Base-by-base conservation (phyloP, 176 grass and related monocot genomes). In the Pontederia paniculata region DNA sequence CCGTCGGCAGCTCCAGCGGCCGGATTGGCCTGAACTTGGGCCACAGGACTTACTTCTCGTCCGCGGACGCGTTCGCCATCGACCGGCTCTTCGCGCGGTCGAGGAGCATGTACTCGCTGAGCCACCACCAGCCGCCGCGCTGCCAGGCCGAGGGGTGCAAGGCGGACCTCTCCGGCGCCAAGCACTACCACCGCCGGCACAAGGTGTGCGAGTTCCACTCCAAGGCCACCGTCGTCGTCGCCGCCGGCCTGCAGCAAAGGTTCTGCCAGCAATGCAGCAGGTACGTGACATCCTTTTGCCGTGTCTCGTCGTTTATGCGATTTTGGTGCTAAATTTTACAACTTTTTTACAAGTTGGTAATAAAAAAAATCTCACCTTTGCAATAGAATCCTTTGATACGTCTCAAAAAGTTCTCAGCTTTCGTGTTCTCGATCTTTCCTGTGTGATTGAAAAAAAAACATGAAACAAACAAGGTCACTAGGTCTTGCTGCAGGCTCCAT, bases 231-330 rank as follows among this genome's bases (percentile, higher is more conserved):
- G 70, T 90, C 68, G 86, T 97, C 75, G 41, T 58, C 50, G 76
- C 78, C 31, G 69, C 9, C 23, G 86, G 86, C 9, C 68, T 87
- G 74, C 91, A 90, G 73, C 79, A 97, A 72, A 80, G 91, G 44
- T 90, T 97, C 81, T 97, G 91, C 81, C 91, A 97, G 73, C 91
- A 97, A 58, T 97, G 91, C 80, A 90, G 86, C 80, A 88, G 91
- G 91, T 89, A 69, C 11, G 12, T 20, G n/a, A 63, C 17, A 11
- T 45, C 15, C 1, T 13, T 37, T 37, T 5, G 7, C 1, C 5
- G 7, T 37, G 5, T 37, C 28, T 37, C 28, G 28, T 37, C 28
- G 28, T 37, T n/a, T 3, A 37, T 37, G 1, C 7, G 28, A 37
- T 37, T 37, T 37, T 37, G 28, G 28, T 37, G 28, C 3, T 37